Conservation (phyloP, 208 protist genomes). For the Trypanosoma vivax region DNA sequence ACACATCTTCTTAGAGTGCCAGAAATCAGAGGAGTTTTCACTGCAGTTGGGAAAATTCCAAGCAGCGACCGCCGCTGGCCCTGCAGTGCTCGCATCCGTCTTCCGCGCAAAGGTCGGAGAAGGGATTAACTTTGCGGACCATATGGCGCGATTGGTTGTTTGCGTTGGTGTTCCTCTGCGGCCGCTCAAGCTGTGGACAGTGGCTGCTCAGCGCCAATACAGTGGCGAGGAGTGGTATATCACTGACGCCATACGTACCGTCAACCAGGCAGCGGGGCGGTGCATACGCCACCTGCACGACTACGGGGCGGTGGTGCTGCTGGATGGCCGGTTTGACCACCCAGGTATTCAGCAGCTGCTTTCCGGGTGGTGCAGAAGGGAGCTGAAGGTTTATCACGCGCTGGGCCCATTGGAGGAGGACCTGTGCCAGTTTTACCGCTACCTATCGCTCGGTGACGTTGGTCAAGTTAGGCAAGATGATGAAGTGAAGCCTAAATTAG, state of each 20-base stretch:
- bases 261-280: conserved; percentile 95
- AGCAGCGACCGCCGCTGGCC: background rate
- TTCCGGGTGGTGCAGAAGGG: conserved; percentile 51
- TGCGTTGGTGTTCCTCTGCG: conserved; percentile 89
- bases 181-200: conserved; percentile 48
- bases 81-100: conserved; percentile 85
- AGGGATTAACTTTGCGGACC: conserved; percentile 94
- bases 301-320: conserved; percentile 92
- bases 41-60: conserved; percentile 14
- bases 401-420: conserved; percentile 2
- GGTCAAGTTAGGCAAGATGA: too few relatives aligned
- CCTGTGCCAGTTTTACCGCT: conserved; percentile 9
- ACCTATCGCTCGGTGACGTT: too few relatives aligned
- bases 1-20: conserved; percentile 16
- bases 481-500: too few relatives aligned
- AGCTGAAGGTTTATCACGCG: conserved; percentile 22
- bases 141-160: conserved; percentile 90
- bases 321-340: conserved; percentile 83
- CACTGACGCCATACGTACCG: conserved; percentile 80
- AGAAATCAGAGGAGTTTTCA: conserved; percentile 10
- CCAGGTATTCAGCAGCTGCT: conserved; percentile 23
- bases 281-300: conserved; percentile 92
- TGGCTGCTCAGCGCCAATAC: conserved; percentile 48
- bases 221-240: conserved; percentile 88
- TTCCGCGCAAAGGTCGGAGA: conserved; percentile 94